Conservation (phyloP, 371 early-diverging fungal genomes). For the Mucor racemosus region DNA sequence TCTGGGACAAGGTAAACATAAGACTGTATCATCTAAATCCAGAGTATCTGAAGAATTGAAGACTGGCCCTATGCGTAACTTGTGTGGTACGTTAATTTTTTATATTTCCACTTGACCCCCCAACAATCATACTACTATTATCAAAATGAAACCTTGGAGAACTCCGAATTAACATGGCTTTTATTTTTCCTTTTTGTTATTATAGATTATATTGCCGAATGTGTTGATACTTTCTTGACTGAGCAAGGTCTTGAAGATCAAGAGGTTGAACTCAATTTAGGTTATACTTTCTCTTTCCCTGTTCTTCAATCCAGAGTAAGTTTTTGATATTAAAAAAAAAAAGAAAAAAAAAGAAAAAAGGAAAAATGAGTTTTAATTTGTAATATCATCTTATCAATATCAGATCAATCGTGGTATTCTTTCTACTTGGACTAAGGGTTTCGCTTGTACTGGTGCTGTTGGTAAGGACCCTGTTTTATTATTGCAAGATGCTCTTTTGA, state of each 20-base stretch:
- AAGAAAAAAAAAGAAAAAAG: slow-evolving; percentile 9
- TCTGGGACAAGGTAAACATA: slow-evolving; percentile 73
- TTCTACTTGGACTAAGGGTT: slow-evolving; percentile 94
- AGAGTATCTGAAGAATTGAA: slow-evolving; percentile 83
- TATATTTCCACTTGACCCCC: background rate
- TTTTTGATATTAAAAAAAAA: background rate
- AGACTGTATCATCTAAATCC: slow-evolving; percentile 77
- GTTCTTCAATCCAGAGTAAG: slow-evolving; percentile 75
- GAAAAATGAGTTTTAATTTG: slow-evolving; percentile 4
- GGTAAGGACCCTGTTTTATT: slow-evolving; percentile 88
- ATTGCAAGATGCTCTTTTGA: slow-evolving; percentile 83
- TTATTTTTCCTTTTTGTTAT: slow-evolving; percentile 6
- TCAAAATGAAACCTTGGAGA: slow-evolving; percentile 18
- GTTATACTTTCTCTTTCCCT: slow-evolving; percentile 97
- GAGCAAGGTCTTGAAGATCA: slow-evolving; percentile 55
- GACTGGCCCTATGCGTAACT: slow-evolving; percentile 57
- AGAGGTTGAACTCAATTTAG: slow-evolving; percentile 64
- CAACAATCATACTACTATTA: slow-evolving; percentile 2
- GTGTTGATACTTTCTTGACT: slow-evolving; percentile 78
- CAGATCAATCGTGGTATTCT: slow-evolving; percentile 77
- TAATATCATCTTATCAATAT: slow-evolving; percentile 6
- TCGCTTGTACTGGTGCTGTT: slow-evolving; percentile 76
- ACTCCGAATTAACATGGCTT: slow-evolving; percentile 25
- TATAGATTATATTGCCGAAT: slow-evolving; percentile 80
- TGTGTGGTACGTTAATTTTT: slow-evolving; percentile 43